Base-by-base conservation (phyloP, 768 basidiomycete species). In the Pisolithus albus region DNA sequence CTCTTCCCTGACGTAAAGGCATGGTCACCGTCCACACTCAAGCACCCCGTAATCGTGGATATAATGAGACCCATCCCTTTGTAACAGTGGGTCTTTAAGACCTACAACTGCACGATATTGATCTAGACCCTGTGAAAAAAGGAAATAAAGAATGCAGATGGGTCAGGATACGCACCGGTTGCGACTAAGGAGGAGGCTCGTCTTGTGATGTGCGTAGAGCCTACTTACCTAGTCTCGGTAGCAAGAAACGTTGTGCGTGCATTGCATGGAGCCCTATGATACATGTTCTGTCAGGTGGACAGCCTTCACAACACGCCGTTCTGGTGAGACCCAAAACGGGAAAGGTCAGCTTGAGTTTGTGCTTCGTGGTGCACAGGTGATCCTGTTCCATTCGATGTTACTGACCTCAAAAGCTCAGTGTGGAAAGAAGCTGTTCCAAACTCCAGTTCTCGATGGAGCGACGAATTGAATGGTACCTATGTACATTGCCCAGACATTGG, bases 1-100 rank as follows among this genome's bases (percentile, higher is more conserved):
- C 28, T 42, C 1, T 19, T 10, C 19, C 41, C 42, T 51, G 32
- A 43, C 41, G 39, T 32, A 32, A 43, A 42, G 16, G 24, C 43
- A 16, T 26, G 36, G 11, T n/a, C 10, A 24, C 24, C n/a, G 19
- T 18, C 49, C 19, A 21, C 50, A 19, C 18, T 24, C 36, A 23
- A 30, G 23, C 34, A 51, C 36, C 50, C 50, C 37, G 43, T 6
- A 19, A 51, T 38, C 16, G 43, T 21, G 3, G 50, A 51, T 28
- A 37, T 7, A 37, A 45, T 15, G 19, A 51, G 21, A 28, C 50
- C 50, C 50, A 51, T 50, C 43, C 15, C n/a, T n/a, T n/a, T 26
- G 10, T 24, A 45, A 16, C n/a, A 6, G 26, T n/a, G 24, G 26
- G 26, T 18, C 24, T 7, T 8, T 13, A 24, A n/a, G 24, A 28